phyloP scores from a whole-genome alignment of 2,329 filamentous ascomycete species.

The Colletotrichum sojae region DNA sequence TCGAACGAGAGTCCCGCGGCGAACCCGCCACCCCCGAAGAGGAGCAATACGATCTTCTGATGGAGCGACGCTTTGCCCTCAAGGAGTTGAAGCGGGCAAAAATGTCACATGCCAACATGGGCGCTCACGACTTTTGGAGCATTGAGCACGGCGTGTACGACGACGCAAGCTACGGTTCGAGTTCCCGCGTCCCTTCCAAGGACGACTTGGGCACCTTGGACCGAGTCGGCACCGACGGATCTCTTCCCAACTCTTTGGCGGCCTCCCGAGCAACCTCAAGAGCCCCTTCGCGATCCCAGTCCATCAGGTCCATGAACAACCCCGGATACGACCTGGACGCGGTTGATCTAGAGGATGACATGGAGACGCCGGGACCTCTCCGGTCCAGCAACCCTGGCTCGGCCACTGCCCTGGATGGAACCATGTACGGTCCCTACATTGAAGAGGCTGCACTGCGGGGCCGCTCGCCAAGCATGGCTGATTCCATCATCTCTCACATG shows the following conservation, averaged over 20 bases:
- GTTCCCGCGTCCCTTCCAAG: constrained; percentile 59
- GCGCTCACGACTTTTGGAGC: constrained; percentile 82
- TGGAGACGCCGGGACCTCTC: constrained; percentile 67
- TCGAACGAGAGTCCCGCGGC: constrained; percentile 79
- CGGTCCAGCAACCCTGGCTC: constrained; percentile 65
- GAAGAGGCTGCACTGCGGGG: constrained; percentile 71
- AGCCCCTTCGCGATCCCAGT: constrained; percentile 63
- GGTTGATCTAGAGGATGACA: constrained; percentile 60
- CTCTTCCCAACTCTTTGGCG: constrained; percentile 55
- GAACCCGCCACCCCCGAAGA: constrained; percentile 72
- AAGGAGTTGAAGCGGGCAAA: constrained; percentile 72
- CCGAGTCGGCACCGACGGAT: constrained; percentile 47
- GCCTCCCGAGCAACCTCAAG: constrained; percentile 60
- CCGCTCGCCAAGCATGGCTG: constrained; percentile 84
- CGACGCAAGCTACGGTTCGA: constrained; percentile 60
- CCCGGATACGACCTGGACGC: constrained; percentile 32
- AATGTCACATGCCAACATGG: constrained; percentile 64
- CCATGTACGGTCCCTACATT: constrained; percentile 80
- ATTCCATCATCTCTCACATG: constrained; percentile 81
- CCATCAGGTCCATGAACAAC: constrained; percentile 56
- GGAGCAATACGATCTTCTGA: constrained; percentile 71
- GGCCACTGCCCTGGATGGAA: constrained; percentile 77
- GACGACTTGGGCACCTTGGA: constrained; percentile 57
- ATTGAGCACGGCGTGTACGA: constrained; percentile 80
- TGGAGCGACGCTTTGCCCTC: constrained; percentile 71